Conservation (phyloP, 352 stramenopile species). For the Phytophthora cactorum region DNA sequence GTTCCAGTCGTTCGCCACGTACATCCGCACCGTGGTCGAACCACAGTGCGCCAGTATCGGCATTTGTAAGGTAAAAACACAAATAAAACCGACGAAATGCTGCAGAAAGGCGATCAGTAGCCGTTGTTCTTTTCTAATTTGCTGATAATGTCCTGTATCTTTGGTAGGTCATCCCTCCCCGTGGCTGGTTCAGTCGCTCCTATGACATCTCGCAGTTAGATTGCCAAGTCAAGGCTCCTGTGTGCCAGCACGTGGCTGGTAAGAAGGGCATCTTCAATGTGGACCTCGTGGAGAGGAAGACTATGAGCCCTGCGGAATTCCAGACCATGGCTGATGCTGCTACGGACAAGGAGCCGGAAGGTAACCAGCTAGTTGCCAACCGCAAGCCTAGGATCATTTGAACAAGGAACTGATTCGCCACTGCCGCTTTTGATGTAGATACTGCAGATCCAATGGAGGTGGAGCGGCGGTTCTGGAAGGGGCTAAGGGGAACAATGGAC, state of each 20-base stretch:
- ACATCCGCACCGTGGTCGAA: constrained; percentile 87
- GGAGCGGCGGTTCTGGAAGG: constrained; percentile 91
- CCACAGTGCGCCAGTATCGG: constrained; percentile 76
- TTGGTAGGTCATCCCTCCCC: constrained; percentile 66
- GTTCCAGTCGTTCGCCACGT: constrained; percentile 86
- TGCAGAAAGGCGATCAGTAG: background rate
- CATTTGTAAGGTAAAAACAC: constrained; percentile 87
- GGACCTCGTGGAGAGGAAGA: constrained; percentile 88
- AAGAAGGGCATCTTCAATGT: constrained; percentile 93
- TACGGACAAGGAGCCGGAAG: constrained; percentile 38
- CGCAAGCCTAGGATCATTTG: background rate
- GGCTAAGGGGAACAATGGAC: constrained; percentile 84
- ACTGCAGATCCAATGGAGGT: constrained; percentile 56
- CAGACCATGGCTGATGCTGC: constrained; percentile 47
- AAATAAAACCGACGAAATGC: constrained; percentile 9
- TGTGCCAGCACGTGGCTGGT: constrained; percentile 89
- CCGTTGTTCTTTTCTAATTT: background rate
- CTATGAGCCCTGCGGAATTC: constrained; percentile 71
- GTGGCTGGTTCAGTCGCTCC: constrained; percentile 76
- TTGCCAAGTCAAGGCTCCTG: constrained; percentile 59
- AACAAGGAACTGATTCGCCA: background rate
- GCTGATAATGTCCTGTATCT: background rate
- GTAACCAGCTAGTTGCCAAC: constrained; percentile 6
- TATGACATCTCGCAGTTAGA: constrained; percentile 66
- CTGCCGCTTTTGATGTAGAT: constrained; percentile 21